These are phyloP conservation scores for Talaromyces trachyspermus DNA, from an alignment of 495 filamentous ascomycete genomes.

Conservation along the genomic window DNA sequence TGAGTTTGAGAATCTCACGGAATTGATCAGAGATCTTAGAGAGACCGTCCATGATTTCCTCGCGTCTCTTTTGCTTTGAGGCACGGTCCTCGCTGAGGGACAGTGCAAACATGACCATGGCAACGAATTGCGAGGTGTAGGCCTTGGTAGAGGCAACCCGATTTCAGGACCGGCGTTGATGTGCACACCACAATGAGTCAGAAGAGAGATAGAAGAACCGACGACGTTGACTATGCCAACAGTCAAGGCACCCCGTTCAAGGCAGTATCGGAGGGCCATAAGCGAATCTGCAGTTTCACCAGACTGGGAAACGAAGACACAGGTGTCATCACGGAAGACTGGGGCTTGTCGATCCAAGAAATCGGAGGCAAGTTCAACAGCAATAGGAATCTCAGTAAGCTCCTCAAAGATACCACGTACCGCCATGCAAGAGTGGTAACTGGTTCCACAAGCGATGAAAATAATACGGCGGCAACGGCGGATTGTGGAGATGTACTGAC, in stretches of 20 bases:
- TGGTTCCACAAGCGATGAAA: slow-evolving; percentile 97
- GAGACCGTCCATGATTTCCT: slow-evolving; percentile 95
- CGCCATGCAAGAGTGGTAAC: slow-evolving; percentile 98
- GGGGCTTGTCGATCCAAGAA: slow-evolving; percentile 95
- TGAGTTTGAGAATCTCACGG: slow-evolving; percentile 79
- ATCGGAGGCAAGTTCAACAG: slow-evolving; percentile 94
- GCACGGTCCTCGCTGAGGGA: slow-evolving; percentile 93
- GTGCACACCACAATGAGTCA: slow-evolving; percentile 99
- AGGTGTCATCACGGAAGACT: slow-evolving; percentile 99
- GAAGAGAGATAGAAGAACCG: slow-evolving; percentile 93
- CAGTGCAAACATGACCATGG: slow-evolving; percentile 98
- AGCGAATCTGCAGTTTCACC: slow-evolving; percentile 98
- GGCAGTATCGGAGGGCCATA: slow-evolving; percentile 92
- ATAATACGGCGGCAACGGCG: slow-evolving; percentile 93
- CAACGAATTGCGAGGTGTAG: slow-evolving; percentile 97
- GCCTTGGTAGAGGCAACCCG: slow-evolving; percentile 98
- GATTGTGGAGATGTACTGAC: slow-evolving; percentile 94
- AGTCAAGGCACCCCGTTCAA: slow-evolving; percentile 92
- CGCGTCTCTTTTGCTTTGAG: slow-evolving; percentile 84
- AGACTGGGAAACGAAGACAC: slow-evolving; percentile 97
- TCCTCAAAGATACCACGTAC: slow-evolving; percentile 97
- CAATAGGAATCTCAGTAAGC: slow-evolving; percentile 93
- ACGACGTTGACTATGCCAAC: slow-evolving; percentile 98
- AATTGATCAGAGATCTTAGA: slow-evolving; percentile 83
- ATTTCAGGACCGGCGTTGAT: slow-evolving; percentile 99